phyloP scores from a whole-genome alignment of 169 alveolate genomes.

The Cryptosporidium sp. region DNA sequence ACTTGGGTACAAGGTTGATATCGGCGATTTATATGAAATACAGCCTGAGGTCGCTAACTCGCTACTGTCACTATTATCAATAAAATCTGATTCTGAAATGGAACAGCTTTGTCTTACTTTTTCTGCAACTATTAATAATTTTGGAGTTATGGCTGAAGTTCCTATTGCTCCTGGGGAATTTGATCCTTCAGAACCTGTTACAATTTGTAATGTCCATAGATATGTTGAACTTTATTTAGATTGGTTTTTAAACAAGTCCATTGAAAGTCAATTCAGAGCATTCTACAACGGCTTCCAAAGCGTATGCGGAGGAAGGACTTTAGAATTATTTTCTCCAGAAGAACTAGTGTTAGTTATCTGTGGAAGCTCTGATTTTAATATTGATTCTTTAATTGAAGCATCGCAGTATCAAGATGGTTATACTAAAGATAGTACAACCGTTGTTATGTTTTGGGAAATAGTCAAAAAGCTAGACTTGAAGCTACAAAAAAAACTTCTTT shows the following conservation, averaged over 20 bases:
- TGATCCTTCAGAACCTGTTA: conserved; percentile 79
- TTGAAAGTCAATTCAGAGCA: conserved; percentile 82
- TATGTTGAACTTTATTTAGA: conserved; percentile 86
- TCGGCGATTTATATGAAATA: conserved; percentile 88
- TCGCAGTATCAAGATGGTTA: conserved; percentile 87
- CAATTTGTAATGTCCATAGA: conserved; percentile 83
- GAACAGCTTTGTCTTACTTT: conserved; percentile 77
- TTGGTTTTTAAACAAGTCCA: conserved; percentile 84
- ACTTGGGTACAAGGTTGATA: conserved; percentile 80
- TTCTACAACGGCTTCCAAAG: conserved; percentile 88
- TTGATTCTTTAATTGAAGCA: conserved; percentile 83
- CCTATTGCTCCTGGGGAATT: conserved; percentile 68
- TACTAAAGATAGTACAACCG: conserved; percentile 79
- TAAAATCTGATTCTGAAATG: conserved; percentile 50
- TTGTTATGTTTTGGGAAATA: conserved; percentile 85
- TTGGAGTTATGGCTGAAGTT: conserved; percentile 62
- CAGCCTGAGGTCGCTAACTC: conserved; percentile 86
- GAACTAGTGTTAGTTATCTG: conserved; percentile 88
- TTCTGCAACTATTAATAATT: conserved; percentile 64
- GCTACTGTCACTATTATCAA: conserved; percentile 67
- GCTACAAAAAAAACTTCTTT: conserved; percentile 83
- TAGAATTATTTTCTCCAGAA: conserved; percentile 83
- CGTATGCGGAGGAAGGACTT: conserved; percentile 83
- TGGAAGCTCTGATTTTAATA: conserved; percentile 86
- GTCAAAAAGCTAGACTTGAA: conserved; percentile 80